Conservation (phyloP, 2,329 filamentous ascomycete species). For the Ascocoryne sarcoides region DNA sequence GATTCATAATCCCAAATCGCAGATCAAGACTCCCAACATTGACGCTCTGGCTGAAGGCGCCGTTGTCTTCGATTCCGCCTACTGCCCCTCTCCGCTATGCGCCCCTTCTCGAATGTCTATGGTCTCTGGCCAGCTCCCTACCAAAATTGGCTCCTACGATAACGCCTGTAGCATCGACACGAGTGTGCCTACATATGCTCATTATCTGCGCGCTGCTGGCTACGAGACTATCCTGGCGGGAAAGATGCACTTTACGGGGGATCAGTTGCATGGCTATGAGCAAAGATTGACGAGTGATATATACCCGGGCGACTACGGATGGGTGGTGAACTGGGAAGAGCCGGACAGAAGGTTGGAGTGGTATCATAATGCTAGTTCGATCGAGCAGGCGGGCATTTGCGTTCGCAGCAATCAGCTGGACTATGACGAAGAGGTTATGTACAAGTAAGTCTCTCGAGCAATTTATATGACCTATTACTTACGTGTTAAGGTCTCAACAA, state of each 20-base stretch:
- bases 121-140: constrained; percentile 85
- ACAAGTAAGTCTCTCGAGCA: constrained; percentile 38
- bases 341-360: constrained; percentile 80
- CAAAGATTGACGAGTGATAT: constrained; percentile 89
- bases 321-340: constrained; percentile 93
- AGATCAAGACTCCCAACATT: constrained; percentile 87
- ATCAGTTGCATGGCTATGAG: constrained; percentile 92
- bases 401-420: constrained; percentile 91
- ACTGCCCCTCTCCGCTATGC: constrained; percentile 89
- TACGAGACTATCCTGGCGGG: constrained; percentile 88
- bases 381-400: constrained; percentile 80
- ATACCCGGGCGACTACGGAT: constrained; percentile 89
- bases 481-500: constrained; percentile 51
- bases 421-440: constrained; percentile 95
- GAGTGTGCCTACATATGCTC: constrained; percentile 83
- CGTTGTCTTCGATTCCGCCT: constrained; percentile 87
- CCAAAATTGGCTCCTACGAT: constrained; percentile 86
- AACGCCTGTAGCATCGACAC: constrained; percentile 79
- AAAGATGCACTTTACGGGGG: constrained; percentile 97
- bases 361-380: constrained; percentile 94
- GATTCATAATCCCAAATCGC: constrained; percentile 81
- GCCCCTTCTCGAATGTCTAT: constrained; percentile 90
- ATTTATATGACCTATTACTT: constrained; percentile 2
- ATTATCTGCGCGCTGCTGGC: constrained; percentile 75
- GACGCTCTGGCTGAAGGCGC: constrained; percentile 72